phyloP scores from a whole-genome alignment of 495 filamentous ascomycete species.

The Aspergillus mulundensis region DNA sequence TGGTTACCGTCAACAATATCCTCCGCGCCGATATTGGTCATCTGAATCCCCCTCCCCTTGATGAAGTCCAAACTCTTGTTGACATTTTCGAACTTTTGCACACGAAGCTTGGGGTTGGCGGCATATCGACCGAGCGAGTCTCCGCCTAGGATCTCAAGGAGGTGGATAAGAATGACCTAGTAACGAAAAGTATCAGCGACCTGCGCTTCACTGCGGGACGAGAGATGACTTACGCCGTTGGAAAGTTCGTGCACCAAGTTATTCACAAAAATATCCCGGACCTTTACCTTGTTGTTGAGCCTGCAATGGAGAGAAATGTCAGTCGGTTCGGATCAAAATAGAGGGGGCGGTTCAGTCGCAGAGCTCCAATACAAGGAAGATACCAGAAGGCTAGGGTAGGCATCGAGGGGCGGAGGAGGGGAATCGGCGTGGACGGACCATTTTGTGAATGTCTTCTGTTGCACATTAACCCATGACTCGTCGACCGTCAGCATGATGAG shows the following conservation, averaged over 20 bases:
- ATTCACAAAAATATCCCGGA: slow-evolving; percentile 67
- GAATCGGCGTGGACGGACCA: slow-evolving; percentile 43
- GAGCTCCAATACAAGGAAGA: neutral
- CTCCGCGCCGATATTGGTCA: slow-evolving; percentile 98
- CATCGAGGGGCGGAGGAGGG: neutral
- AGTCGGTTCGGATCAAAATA: neutral
- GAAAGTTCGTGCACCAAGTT: slow-evolving; percentile 85
- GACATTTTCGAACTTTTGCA: slow-evolving; percentile 98
- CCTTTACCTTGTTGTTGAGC: slow-evolving; percentile 91
- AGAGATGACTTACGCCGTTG: slow-evolving; percentile 68
- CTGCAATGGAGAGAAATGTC: slow-evolving; percentile 36
- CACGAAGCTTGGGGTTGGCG: slow-evolving; percentile 87
- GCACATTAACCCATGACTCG: slow-evolving; percentile 92
- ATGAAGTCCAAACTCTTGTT: slow-evolving; percentile 93
- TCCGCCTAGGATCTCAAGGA: slow-evolving; percentile 89
- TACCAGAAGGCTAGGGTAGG: neutral
- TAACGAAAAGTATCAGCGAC: neutral
- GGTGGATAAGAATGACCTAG: slow-evolving; percentile 89
- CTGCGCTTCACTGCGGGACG: neutral
- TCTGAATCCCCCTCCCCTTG: slow-evolving; percentile 82
- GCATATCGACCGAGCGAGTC: slow-evolving; percentile 97
- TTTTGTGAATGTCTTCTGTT: slow-evolving; percentile 99
- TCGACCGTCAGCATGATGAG: slow-evolving; percentile 61
- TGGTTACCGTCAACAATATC: slow-evolving; percentile 97
- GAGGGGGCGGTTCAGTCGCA: neutral